Conservation (phyloP, 495 filamentous ascomycete genomes). For the Penicillium argentinense region DNA sequence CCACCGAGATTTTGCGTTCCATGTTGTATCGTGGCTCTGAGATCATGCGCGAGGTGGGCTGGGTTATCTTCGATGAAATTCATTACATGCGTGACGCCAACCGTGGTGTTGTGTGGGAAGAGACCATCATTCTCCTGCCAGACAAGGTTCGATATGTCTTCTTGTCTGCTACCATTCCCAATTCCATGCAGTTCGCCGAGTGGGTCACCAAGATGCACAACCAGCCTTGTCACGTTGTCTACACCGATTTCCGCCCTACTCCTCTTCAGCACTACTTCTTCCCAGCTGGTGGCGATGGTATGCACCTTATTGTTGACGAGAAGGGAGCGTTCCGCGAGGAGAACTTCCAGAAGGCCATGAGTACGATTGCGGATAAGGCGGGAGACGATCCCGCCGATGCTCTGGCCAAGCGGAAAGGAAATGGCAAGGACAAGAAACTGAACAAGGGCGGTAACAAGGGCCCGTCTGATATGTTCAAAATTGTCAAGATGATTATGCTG, state of each 20-base stretch:
- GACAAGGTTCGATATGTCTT: constrained; percentile 99
- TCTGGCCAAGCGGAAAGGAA: constrained; percentile 75
- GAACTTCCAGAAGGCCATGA: constrained; percentile 96
- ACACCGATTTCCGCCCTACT: constrained; percentile 96
- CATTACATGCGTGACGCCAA: constrained; percentile 86
- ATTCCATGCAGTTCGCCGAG: constrained; percentile 98
- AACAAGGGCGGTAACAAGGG: constrained; percentile 81
- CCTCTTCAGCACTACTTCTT: constrained; percentile 98
- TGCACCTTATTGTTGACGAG: constrained; percentile 93
- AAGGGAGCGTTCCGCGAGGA: constrained; percentile 92
- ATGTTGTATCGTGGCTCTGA: constrained; percentile 98
- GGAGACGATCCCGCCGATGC: constrained; percentile 79
- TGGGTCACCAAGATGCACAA: constrained; percentile 97
- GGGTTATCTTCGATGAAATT: constrained; percentile 98
- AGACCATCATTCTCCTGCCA: constrained; percentile 94
- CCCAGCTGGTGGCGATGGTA: constrained; percentile 88
- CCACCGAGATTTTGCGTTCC: constrained; percentile 96
- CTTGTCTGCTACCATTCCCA: constrained; percentile 97
- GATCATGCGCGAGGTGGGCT: constrained; percentile 97
- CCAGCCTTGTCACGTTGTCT: constrained; percentile 97
- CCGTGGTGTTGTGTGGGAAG: constrained; percentile 97
- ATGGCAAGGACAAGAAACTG: constrained; percentile 83
- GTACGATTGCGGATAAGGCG: constrained; percentile 80
- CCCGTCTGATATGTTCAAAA: constrained; percentile 88
- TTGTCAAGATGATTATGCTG: constrained; percentile 97